Base-by-base conservation (phyloP, 108 stramenopile genomes). In the Nitzschia inconspicua region DNA sequence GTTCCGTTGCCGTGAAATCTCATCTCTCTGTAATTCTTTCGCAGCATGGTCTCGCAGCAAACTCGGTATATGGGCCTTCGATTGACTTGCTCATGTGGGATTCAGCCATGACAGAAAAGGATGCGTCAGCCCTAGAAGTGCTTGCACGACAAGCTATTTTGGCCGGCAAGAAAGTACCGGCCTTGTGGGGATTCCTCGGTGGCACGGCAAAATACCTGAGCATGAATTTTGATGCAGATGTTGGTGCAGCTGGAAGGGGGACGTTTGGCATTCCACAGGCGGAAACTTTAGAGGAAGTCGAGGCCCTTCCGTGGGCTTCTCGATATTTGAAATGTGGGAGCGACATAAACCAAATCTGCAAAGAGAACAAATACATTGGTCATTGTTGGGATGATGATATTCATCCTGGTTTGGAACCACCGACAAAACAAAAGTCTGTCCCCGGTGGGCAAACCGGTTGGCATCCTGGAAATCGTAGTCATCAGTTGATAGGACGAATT, bases 1-100 rank as follows among this genome's bases (percentile, higher is more conserved):
- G n/a, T n/a, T n/a, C n/a, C n/a, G n/a, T n/a, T n/a, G n/a, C n/a
- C n/a, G n/a, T n/a, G n/a, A n/a, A n/a, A n/a, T n/a, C n/a, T n/a
- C n/a, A n/a, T n/a, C n/a, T n/a, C n/a, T n/a, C n/a, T n/a, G n/a
- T n/a, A n/a, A n/a, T n/a, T n/a, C n/a, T n/a, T n/a, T n/a, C n/a
- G n/a, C 78, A 60, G 20, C 70, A 68, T 65, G 56, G 61, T 5
- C 24, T 87, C 39, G 86, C 76, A 23, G 74, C 78, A 41, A 63
- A 58, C 6, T 61, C 61, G 3, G 84, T 87, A 35, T 80, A 80
- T 66, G 86, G 86, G 25, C 63, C 71, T 34, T 76, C 83, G 42
- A 68, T 80, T 2, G 86, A 84, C 49, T 50, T 88, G 44, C 62
- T 88, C 19, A 54, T 83, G 30, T 88, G 83, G 83, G 86, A 88